Conservation (phyloP, 208 protist genomes). For the Trypanosoma mega region DNA sequence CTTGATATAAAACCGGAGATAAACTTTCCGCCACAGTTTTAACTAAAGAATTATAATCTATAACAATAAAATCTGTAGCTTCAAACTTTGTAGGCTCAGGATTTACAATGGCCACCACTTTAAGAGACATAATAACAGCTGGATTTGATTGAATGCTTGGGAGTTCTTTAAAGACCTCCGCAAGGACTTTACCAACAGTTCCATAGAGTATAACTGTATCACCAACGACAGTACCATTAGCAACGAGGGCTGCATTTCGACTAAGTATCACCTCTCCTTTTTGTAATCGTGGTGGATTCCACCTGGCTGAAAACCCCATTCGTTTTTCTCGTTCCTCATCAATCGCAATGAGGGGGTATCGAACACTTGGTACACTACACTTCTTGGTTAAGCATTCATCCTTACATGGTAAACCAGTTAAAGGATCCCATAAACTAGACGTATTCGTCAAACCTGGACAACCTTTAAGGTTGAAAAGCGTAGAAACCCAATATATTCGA, state of each 20-base stretch:
- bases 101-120: constrained; percentile 29
- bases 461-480: constrained; percentile 13
- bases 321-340: constrained; percentile 15
- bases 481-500: constrained; percentile 4
- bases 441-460: constrained; percentile 9
- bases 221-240: constrained; percentile 23
- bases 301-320: constrained; percentile 27
- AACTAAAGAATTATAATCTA: constrained; percentile 29
- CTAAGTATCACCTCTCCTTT: constrained; percentile 26
- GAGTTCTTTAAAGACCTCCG: constrained; percentile 19
- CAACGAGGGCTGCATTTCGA: constrained; percentile 2
- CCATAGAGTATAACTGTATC: constrained; percentile 34
- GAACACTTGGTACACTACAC: neutral
- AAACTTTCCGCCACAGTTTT: constrained; percentile 28
- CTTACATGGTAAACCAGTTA: neutral
- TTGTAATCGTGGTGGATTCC: neutral
- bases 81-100: constrained; percentile 30
- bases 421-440: constrained; percentile 8
- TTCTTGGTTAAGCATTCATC: constrained; percentile 7
- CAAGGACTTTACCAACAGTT: constrained; percentile 14
- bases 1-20: constrained; percentile 14
- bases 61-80: constrained; percentile 27
- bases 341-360: constrained; percentile 8
- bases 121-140: constrained; percentile 12
- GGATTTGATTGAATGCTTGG: neutral